phyloP scores from a whole-genome alignment of 768 basidiomycete genomes.

The Pholiota conissans region DNA sequence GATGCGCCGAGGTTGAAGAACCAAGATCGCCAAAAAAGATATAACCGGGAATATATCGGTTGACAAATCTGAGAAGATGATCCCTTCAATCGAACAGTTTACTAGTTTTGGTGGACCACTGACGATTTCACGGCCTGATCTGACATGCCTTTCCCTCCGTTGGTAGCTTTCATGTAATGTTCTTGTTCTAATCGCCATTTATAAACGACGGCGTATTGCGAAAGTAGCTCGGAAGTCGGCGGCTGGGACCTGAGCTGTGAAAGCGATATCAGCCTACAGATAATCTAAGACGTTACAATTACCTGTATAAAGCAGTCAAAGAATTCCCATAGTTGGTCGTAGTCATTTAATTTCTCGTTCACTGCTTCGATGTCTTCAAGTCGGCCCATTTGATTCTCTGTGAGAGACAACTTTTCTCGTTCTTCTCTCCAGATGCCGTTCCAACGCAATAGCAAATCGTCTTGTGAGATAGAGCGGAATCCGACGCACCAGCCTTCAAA shows the following conservation, averaged over 20 bases:
- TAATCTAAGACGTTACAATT: conserved; percentile 14
- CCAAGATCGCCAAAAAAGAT: conserved; percentile 72
- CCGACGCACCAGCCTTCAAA: conserved; percentile 98
- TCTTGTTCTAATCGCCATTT: conserved; percentile 91
- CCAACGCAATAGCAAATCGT: conserved; percentile 58
- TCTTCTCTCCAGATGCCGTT: conserved; percentile 42
- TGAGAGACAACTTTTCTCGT: conserved; percentile 33
- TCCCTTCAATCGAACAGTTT: not conserved
- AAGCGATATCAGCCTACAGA: not conserved
- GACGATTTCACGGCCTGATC: conserved; percentile 72
- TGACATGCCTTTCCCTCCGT: conserved; percentile 88
- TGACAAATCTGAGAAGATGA: conserved; percentile 63
- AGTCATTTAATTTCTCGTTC: conserved; percentile 61
- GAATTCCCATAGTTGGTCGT: conserved; percentile 65
- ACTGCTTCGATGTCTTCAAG: conserved; percentile 59
- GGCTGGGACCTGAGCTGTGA: conserved; percentile 31
- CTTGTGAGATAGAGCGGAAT: conserved; percentile 61
- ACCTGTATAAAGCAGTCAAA: conserved; percentile 83
- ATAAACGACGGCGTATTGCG: conserved; percentile 63
- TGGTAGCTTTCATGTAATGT: conserved; percentile 79
- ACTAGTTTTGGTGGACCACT: conserved; percentile 28
- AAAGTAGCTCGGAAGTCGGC: conserved; percentile 23
- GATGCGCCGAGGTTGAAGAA: conserved; percentile 5
- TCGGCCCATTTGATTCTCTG: conserved; percentile 35
- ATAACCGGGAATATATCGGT: conserved; percentile 93